Conservation (phyloP, 306 rosid species). For the Pyrus communis region DNA sequence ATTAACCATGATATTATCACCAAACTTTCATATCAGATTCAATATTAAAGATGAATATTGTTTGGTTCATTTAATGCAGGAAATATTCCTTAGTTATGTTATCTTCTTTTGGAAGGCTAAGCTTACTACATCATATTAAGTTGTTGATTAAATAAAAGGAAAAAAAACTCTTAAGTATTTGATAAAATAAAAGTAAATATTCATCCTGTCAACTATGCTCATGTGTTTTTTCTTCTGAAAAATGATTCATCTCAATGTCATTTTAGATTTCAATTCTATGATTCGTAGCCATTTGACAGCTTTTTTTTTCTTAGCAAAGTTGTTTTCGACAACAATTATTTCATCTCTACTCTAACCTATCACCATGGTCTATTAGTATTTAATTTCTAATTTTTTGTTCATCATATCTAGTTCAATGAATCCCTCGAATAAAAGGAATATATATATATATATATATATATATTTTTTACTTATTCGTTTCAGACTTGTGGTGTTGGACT, state of each 20-base stretch:
- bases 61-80: conserved; percentile 47
- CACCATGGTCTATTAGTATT: background rate
- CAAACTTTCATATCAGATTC: conserved; percentile 35
- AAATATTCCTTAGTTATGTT: conserved; percentile 24
- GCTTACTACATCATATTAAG: background rate
- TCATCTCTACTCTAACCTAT: background rate
- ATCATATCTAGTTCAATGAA: no score
- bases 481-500: no score
- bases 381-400: no score
- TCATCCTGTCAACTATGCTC: background rate
- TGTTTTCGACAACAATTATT: background rate
- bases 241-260: background rate
- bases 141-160: background rate
- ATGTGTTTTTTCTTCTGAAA: background rate
- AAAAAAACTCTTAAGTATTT: no score
- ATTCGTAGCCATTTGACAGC: no score
- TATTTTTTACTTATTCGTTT: no score
- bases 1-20: conserved; percentile 40
- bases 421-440: no score
- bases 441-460: no score
- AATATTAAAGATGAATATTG: conserved; percentile 29
- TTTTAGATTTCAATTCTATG: background rate
- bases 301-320: background rate
- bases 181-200: background rate
- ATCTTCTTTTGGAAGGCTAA: background rate